phyloP scores from a whole-genome alignment of 1,284 basidiomycete genomes.

The Pisolithus thermaeus region DNA sequence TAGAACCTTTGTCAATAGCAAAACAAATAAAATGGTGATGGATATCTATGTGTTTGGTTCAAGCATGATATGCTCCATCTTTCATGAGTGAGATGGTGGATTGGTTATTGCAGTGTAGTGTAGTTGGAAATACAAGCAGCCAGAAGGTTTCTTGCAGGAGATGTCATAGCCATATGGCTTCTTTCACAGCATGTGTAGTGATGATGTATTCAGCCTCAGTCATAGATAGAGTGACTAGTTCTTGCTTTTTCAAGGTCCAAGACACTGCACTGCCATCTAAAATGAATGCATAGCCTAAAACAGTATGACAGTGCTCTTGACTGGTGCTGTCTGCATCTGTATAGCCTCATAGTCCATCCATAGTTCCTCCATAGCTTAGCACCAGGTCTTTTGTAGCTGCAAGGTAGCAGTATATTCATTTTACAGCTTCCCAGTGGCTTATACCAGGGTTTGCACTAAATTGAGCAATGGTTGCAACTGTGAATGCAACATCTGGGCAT shows the following conservation, averaged over 20 bases:
- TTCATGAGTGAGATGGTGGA: no score
- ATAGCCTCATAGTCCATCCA: neutral
- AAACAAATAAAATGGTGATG: no score
- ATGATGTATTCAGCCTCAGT: slow-evolving; percentile 25
- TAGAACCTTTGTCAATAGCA: no score
- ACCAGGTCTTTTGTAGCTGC: neutral
- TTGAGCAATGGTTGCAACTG: slow-evolving; percentile 8
- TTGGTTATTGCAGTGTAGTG: no score
- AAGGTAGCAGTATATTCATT: slow-evolving; percentile 10
- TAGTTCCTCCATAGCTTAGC: neutral
- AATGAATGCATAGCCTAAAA: slow-evolving; percentile 12
- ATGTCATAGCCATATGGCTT: no score
- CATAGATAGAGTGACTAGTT: slow-evolving; percentile 17
- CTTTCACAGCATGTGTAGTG: no score
- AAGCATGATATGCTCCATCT: no score
- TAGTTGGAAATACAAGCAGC: no score
- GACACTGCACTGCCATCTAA: slow-evolving; percentile 13
- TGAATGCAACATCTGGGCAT: slow-evolving; percentile 12
- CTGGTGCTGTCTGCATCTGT: neutral
- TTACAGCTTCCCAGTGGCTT: slow-evolving; percentile 13
- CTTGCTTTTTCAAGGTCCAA: slow-evolving; percentile 14
- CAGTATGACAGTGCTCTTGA: slow-evolving; percentile 8
- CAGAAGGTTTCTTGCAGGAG: no score
- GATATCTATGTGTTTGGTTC: no score
- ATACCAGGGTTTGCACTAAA: slow-evolving; percentile 8